Base-by-base conservation (phyloP, 2,329 filamentous ascomycete species). In the Diaporthe ilicicola region DNA sequence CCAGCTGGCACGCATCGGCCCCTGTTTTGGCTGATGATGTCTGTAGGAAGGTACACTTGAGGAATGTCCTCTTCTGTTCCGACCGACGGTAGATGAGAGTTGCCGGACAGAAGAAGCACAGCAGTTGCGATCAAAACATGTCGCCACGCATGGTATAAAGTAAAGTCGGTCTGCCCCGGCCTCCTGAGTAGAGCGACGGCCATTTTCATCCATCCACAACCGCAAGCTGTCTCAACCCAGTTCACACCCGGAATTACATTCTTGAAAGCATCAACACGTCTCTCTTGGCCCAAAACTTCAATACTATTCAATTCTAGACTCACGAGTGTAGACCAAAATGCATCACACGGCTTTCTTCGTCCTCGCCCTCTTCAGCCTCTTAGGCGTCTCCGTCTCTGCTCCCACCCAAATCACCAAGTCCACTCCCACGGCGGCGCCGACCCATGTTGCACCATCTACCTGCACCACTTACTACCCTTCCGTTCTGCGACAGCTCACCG, bases 401-500 rank as follows among this genome's bases (percentile, higher is more conserved):
- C 69, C 71, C 39, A 59, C 65, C 65, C 42, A 32, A n/a, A 27
- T 32, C 32, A 61, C 39, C 39, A 54, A 27, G 22, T 53, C 69
- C 56, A 34, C 50, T 8, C 34, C 34, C 42, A 67, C 46, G 10
- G 64, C 54, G 42, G 64, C 56, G 15, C 64, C 69, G 27, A 73
- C 71, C 13, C 69, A 73, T 32, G 48, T 51, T 5, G 69, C 71
- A 9, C 71, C 68, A 4, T 56, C 71, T 34, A 65, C 71, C 27
- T 73, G 71, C 46, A 64, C 55, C 42, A 73, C 71, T 29, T 73
- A 73, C 39, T 69, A 71, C 32, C 71, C 71, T 19, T 56, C 71
- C 12, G 56, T 71, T 42, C 24, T 71, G 42, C 56, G 71, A 9
- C 69, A 71, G 69, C 68, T 73, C 44, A 51, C 55, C 15, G 71